These are phyloP conservation scores for Isabelozyma heimii DNA, from an alignment of 805 yeast genomes.

Conservation along the genomic window DNA sequence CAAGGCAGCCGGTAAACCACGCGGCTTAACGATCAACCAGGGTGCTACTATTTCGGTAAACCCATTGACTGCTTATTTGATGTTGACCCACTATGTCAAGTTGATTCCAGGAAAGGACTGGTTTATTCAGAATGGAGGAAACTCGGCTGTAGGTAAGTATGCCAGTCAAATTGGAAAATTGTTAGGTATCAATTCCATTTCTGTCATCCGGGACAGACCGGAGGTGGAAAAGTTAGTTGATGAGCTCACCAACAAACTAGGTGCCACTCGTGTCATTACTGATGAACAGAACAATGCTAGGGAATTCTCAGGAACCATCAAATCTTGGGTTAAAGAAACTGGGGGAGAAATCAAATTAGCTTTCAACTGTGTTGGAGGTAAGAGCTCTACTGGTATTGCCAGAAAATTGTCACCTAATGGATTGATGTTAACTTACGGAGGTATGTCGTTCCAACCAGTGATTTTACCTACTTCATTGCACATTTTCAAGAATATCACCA, in stretches of 20 bases:
- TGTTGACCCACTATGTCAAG: constrained; percentile 69
- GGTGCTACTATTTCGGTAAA: constrained; percentile 93
- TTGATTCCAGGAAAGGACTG: constrained; percentile 69
- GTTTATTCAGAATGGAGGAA: constrained; percentile 96
- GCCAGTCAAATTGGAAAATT: constrained; percentile 84
- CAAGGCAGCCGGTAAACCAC: constrained; percentile 28
- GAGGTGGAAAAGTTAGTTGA: constrained; percentile 58
- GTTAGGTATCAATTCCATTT: constrained; percentile 77
- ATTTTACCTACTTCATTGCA: constrained; percentile 84
- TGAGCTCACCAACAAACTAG: constrained; percentile 54
- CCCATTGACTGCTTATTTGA: constrained; percentile 87
- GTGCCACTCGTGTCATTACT: constrained; percentile 88
- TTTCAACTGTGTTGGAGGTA: constrained; percentile 92
- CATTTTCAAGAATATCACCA: constrained; percentile 83
- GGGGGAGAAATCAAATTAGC: constrained; percentile 67
- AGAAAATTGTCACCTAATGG: constrained; percentile 77
- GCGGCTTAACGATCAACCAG: constrained; percentile 41
- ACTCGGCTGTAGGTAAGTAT: constrained; percentile 89
- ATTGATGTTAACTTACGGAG: constrained; percentile 88
- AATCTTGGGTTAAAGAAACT: constrained; percentile 48
- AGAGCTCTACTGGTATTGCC: constrained; percentile 76
- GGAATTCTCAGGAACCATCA: constrained; percentile 60
- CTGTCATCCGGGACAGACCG: constrained; percentile 84
- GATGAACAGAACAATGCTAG: constrained; percentile 78
- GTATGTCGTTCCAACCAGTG: constrained; percentile 96